These are phyloP conservation scores for Silene conica DNA, from an alignment of 148 eudicot genomes.

Conservation along the genomic window DNA sequence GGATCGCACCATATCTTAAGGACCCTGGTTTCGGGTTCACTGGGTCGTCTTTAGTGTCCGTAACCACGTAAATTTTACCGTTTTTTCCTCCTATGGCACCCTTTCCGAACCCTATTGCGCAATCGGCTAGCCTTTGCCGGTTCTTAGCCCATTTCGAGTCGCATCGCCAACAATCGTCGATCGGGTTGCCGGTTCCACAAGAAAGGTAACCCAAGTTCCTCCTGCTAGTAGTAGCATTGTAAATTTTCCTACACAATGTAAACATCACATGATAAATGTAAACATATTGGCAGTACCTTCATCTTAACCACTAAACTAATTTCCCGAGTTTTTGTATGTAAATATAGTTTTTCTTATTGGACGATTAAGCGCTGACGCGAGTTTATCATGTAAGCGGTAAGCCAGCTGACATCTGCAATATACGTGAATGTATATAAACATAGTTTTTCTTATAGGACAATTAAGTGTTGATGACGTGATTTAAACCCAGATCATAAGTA, in stretches of 20 bases:
- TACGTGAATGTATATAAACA: no score
- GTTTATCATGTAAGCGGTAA: no score
- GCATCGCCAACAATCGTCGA: conserved; percentile 87
- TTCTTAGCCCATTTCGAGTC: conserved; percentile 49
- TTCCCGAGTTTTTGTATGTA: no score
- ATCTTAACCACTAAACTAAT: no score
- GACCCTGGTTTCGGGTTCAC: conserved; percentile 59
- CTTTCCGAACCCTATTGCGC: conserved; percentile 72
- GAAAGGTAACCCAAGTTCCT: conserved; percentile 55
- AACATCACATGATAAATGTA: not conserved
- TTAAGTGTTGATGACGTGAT: no score
- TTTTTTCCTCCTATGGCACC: conserved; percentile 57
- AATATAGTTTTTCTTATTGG: no score
- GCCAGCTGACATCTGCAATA: no score
- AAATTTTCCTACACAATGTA: conserved; percentile 36
- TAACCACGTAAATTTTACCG: conserved; percentile 55
- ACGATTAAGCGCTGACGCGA: no score
- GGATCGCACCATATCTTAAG: conserved; percentile 49
- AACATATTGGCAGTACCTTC: no score
- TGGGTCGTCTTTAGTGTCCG: conserved; percentile 38
- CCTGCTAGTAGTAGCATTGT: conserved; percentile 40
- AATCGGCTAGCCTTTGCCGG: conserved; percentile 64
- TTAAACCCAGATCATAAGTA: no score
- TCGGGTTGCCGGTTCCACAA: conserved; percentile 70
- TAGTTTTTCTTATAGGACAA: no score